Evolutionary conservation across 768 basidiomycete genomes (phyloP), one percentile per base, ranked within the genome.

Genomic region (Tricholoma flavovirens): DNA sequence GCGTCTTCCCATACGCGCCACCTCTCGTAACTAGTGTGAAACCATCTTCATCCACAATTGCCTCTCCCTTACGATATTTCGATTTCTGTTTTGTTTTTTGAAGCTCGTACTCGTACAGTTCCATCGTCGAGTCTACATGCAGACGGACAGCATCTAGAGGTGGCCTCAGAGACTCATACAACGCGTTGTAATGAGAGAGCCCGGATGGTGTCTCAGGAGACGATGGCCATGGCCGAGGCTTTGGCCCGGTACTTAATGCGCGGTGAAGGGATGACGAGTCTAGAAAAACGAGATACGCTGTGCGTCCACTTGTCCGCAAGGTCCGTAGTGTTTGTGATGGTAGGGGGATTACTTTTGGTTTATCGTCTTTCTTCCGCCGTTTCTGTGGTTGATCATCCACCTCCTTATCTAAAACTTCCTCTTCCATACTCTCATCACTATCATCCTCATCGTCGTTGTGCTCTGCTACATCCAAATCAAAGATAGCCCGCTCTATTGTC

Each of bases 11-110:
- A 63, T 94, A 94, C 19, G 88, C 87, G 11, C 94, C 94, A 4
- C 93, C 91, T 35, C 94, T 80, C n/a, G 87, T 90, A 33, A 98
- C 94, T 11, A 98, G 81, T 10, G 93, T 96, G 69, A 96, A 98
- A 2, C 94, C 94, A 59, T 98, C 94, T 57, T 90, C 93, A 67
- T 98, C 94, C 42, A 96, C 89, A 55, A 96, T 78, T 5, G 89
- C 92, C 64, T 93, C 92, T 19, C 91, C 90, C 66, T 91, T 90
- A 61, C 75, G 79, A 65, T 88, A 90, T 66, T 82, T 77, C 21
- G 83, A 81, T 65, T 80, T 78, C 60, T 81, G 82, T 66, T 77
- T 84, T 59, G 73, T 72, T 69, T 82, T 83, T 26, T 82, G 80
- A 38, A 81, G 73, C 56, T 87, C 79, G 66, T 84, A 83, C 64